Base-by-base conservation (phyloP, 163 green algal genomes). In the Chloroidium sp. region DNA sequence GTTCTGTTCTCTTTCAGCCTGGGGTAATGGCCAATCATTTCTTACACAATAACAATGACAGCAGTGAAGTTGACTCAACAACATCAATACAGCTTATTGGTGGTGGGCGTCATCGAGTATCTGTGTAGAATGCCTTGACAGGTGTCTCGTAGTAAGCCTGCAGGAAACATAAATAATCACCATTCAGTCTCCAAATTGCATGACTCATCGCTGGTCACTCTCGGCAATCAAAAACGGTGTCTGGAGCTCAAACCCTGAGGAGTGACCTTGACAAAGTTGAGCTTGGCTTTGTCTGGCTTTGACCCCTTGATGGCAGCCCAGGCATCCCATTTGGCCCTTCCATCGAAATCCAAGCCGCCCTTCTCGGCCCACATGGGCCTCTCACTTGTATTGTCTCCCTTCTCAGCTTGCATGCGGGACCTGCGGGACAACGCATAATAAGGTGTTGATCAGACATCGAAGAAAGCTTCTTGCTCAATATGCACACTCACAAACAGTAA, bases 311-410 rank as follows among this genome's bases (percentile, higher is more conserved):
- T 58, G 0, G 88, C 90, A 3, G 91, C 86, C 90, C 92, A 96
- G 8, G 91, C 91, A 76, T 96, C 93, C 92, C 92, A 97, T 2
- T 86, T 86, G 12, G 89, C 88, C 4, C 94, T 81, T 1, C 94
- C 95, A 69, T 97, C 94, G 89, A 98, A 98, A 87, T 98, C 95
- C 59, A 98, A 82, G 2, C 93, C 93, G 3, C 95, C 95, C 76
- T 93, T 95, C 82, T 97, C 93, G 1, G 95, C 94, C 95, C 95
- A 98, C 93, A 98, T 97, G 75, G 95, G 95, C 61, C 93, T 87
- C 87, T 98, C 94, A 1, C 69, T 80, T 1, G 74, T 85, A 86
- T 95, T 95, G 87, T 98, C 92, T 6, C 95, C 94, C 3, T 90
- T 79, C 0, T 80, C 88, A 0, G 91, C 94, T 88, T 97, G 91